Evolutionary conservation across 2,329 filamentous ascomycete genomes (phyloP).

Genomic region (Colletotrichum chrysophilum): DNA sequence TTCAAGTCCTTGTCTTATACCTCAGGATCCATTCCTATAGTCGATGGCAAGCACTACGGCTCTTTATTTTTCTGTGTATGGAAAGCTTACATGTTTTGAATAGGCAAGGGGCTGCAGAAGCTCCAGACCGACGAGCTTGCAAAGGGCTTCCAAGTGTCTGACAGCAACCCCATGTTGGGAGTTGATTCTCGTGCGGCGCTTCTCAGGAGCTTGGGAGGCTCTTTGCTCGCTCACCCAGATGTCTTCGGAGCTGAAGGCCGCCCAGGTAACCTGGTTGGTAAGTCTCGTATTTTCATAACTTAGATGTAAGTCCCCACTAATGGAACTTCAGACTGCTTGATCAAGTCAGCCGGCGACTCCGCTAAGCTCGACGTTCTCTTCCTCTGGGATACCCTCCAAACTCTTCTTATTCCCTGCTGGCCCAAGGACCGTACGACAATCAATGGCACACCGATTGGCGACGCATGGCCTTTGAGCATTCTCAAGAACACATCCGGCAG

Average conservation of each 20-base stretch:
- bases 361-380: slow-evolving; percentile 39
- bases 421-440: slow-evolving; percentile 56
- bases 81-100: neutral
- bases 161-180: slow-evolving; percentile 50
- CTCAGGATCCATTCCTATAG: slow-evolving; percentile 25
- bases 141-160: slow-evolving; percentile 47
- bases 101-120: slow-evolving; percentile 37
- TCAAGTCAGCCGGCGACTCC: slow-evolving; percentile 29
- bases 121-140: slow-evolving; percentile 38
- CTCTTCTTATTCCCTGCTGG: slow-evolving; percentile 52
- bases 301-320: neutral
- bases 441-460: slow-evolving; percentile 47
- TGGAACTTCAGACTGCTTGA: slow-evolving; percentile 41
- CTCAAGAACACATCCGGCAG: slow-evolving; percentile 22
- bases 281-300: slow-evolving; percentile 1
- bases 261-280: slow-evolving; percentile 54
- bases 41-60: slow-evolving; percentile 37
- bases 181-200: slow-evolving; percentile 46
- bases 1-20: slow-evolving; percentile 47
- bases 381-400: slow-evolving; percentile 49
- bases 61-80: no score
- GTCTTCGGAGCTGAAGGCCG: slow-evolving; percentile 48
- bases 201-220: slow-evolving; percentile 45
- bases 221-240: slow-evolving; percentile 38
- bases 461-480: slow-evolving; percentile 51